phyloP scores from a whole-genome alignment of 2,329 filamentous ascomycete species.

The Alternaria arborescens region DNA sequence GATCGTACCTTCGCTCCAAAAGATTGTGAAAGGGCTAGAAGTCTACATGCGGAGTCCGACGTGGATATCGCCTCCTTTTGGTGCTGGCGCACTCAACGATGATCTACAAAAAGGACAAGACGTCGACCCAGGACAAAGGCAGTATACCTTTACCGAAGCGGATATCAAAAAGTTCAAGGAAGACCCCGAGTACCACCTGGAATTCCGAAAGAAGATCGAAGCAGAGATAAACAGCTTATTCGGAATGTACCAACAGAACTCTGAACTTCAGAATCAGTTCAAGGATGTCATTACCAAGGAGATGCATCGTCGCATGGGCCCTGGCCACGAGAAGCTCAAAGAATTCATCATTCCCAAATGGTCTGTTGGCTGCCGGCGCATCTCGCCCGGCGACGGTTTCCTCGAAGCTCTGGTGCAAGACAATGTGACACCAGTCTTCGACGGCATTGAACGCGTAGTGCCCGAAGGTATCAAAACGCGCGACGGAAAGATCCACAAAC shows the following conservation, averaged over 20 bases:
- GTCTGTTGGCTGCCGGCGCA: constrained; percentile 52
- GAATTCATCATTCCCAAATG: constrained; percentile 60
- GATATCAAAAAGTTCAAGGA: constrained; percentile 65
- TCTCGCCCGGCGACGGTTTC: constrained; percentile 46
- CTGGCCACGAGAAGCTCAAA: constrained; percentile 54
- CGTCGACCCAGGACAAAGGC: constrained; percentile 53
- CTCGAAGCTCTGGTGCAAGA: constrained; percentile 43
- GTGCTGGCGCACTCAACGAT: constrained; percentile 44
- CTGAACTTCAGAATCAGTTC: constrained; percentile 55
- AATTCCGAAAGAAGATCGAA: constrained; percentile 59
- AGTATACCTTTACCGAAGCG: constrained; percentile 59
- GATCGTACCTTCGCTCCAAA: constrained; percentile 51
- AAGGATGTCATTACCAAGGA: constrained; percentile 52
- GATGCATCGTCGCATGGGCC: constrained; percentile 52
- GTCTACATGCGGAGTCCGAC: constrained; percentile 52
- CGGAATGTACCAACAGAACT: constrained; percentile 61
- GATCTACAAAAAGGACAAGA: constrained; percentile 48
- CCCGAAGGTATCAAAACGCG: constrained; percentile 47
- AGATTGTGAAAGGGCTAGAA: constrained; percentile 45
- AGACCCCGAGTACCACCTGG: constrained; percentile 64
- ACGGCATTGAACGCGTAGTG: constrained; percentile 43
- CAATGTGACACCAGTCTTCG: constrained; percentile 41
- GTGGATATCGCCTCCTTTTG: constrained; percentile 53
- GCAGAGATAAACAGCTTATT: constrained; percentile 62
- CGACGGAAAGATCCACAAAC: constrained; percentile 42